Evolutionary conservation across 2,329 filamentous ascomycete genomes (phyloP), one percentile per base, ranked within the genome.

Genomic region (Aureobasidium sp.): DNA sequence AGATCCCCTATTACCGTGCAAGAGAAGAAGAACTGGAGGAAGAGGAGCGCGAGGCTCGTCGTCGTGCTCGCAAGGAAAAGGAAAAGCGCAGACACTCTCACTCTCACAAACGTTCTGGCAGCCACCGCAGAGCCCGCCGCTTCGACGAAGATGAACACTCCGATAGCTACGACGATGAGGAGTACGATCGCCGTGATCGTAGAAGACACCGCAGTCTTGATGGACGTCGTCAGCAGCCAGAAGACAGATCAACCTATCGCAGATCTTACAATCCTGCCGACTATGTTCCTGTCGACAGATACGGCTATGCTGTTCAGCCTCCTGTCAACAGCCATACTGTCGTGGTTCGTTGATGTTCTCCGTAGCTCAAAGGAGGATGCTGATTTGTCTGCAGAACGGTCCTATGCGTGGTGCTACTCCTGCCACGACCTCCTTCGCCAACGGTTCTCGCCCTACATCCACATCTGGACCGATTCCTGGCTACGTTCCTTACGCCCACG

Each of bases 401-500:
- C 4, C 27, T 1, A 25, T 27, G 12, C 42, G 47, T 20, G 56
- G 37, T 4, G 56, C 34, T 14, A 22, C 45, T 14, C 42, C 53
- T 20, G 45, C 45, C 8, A 12, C 20, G 22, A 55, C 53, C 4
- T 29, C 52, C 17, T 48, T 47, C 41, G 25, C 25, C 27, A 56
- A 63, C 4, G 22, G 29, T 14, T 25, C 37, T 34, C 44, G 25
- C 11, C 37, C 48, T 27, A 27, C 22, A 15, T 66, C 64, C 8
- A 59, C 49, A 20, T 61, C 62, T 8, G 64, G 62, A 34, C 63
- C 64, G 12, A 63, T 66, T 17, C 66, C 65, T 42, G 67, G 69
- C 48, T 74, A 74, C 51, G 68, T 73, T 2, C 72, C 72, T 8
- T 74, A 74, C 49, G 67, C 71, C 27, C 62, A 73, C 61, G 69